Evolutionary conservation across 306 rosid genomes (phyloP), one percentile per base, ranked within the genome.

Genomic region (Arachis hypogaea): DNA sequence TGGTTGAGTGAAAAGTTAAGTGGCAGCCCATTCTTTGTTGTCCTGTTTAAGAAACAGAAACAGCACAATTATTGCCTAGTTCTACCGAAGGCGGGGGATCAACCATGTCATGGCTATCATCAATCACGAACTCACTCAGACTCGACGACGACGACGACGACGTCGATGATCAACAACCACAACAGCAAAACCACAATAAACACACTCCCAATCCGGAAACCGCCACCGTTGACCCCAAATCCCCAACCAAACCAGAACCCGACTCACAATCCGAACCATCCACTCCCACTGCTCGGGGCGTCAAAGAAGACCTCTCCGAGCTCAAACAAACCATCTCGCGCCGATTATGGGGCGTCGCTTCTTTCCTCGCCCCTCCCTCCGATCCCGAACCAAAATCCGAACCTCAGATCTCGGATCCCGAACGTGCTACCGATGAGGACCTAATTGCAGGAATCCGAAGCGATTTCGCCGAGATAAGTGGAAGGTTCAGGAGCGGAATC

Each of bases 341-440:
- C 47, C 93, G 89, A 65, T 78, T 92, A 38, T 89, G 93, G 97
- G 97, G 96, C 74, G 96, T 92, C 33, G 96, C 97, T 46, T 87
- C 97, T 9, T 92, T 92, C 73, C 96, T 92, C 28, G 97, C 96
- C 1, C 97, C 97, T 4, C 90, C 30, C 64, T 79, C 16, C 69
- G 65, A 7, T 59, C 62, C 18, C 18, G 55, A 18, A 75, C 54
- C 71, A 61, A 33, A 33, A 51, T 2, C 55, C 55, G 55, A 49
- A 10, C 6, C 55, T 49, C 18, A 49, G 55, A 49, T 49, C 78
- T 46, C 86, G n/a, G 79, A 70, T 66, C 70, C 83, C 5, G 74
- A 59, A 29, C 59, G 44, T 7, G 42, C 69, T 6, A 11, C 11
- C 60, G 95, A 89, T 1, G 98, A 93, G 79, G 96, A 85, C 60